These are phyloP conservation scores for Canariomyces notabilis DNA, from an alignment of 2,329 filamentous ascomycete genomes.

Conservation along the genomic window DNA sequence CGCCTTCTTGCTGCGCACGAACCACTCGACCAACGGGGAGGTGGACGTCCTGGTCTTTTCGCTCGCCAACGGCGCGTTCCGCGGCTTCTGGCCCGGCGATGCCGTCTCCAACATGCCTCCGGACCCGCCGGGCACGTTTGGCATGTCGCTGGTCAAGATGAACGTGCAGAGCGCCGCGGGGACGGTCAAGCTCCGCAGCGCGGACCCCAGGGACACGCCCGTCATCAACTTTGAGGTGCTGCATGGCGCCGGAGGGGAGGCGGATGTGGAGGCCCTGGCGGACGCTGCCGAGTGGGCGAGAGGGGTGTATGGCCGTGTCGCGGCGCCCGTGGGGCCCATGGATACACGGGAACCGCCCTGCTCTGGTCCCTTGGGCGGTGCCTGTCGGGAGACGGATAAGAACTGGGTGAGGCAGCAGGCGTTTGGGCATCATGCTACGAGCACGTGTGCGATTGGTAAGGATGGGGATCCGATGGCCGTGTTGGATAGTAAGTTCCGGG, in stretches of 20 bases:
- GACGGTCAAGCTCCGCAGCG: constrained; percentile 55
- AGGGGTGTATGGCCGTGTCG: constrained; percentile 18
- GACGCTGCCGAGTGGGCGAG: constrained; percentile 20
- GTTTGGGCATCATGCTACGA: constrained; percentile 54
- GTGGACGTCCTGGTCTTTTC: constrained; percentile 45
- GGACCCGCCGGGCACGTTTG: constrained; percentile 18
- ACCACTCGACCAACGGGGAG: constrained; percentile 30
- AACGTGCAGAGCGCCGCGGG: constrained; percentile 51
- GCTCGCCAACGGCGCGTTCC: constrained; percentile 32
- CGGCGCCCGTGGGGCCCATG: constrained; percentile 20
- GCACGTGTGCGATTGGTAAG: constrained; percentile 52
- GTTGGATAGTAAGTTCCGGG: constrained; percentile 52
- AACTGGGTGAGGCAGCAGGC: constrained; percentile 40
- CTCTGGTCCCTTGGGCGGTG: constrained; percentile 19
- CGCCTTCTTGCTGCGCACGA: constrained; percentile 36
- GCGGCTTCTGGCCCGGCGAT: constrained; percentile 19
- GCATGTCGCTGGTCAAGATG: constrained; percentile 40
- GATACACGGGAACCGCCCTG: constrained; percentile 22
- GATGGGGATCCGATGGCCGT: constrained; percentile 52
- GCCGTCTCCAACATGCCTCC: neutral
- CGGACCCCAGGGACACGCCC: constrained; percentile 57
- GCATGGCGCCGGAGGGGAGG: constrained; percentile 3
- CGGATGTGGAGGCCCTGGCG: constrained; percentile 19
- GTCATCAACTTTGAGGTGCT: constrained; percentile 48
- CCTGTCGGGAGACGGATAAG: constrained; percentile 32